Evolutionary conservation across 805 yeast species (phyloP).

Genomic region (Lipomyces yamanashiensis): DNA sequence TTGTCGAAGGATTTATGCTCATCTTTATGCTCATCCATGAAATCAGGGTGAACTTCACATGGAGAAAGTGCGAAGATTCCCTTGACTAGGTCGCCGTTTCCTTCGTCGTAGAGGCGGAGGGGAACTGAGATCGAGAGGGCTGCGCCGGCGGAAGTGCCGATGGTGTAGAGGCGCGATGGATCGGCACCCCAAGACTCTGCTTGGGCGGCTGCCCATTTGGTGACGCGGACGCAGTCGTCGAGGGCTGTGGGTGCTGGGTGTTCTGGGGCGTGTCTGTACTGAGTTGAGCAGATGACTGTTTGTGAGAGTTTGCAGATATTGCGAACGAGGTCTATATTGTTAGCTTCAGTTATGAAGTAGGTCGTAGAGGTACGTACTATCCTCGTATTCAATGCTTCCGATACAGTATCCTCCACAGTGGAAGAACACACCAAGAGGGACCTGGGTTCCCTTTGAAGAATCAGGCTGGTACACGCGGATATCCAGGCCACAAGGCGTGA

Average conservation of each 20-base stretch:
- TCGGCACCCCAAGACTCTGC: constrained; percentile 18
- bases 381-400: constrained; percentile 15
- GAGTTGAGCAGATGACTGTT: constrained; percentile 14
- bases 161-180: constrained; percentile 2
- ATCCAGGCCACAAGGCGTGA: constrained; percentile 5
- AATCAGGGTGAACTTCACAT: constrained; percentile 11
- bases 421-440: constrained; percentile 18
- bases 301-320: constrained; percentile 18
- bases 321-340: constrained; percentile 16
- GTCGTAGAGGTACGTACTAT: constrained; percentile 4
- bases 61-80: constrained; percentile 16
- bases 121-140: constrained; percentile 14
- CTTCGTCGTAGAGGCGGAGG: constrained; percentile 17
- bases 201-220: constrained; percentile 11
- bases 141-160: constrained; percentile 21
- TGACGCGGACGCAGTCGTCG: constrained; percentile 14
- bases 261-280: constrained; percentile 23
- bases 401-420: constrained; percentile 25
- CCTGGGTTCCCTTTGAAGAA: background rate
- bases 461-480: constrained; percentile 21
- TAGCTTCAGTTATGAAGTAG: too few relatives aligned
- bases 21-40: constrained; percentile 1
- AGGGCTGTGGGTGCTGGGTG: constrained; percentile 17
- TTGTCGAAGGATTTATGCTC: constrained; percentile 15
- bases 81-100: constrained; percentile 7